Base-by-base conservation (phyloP, 352 stramenopile species). In the Globisporangium middletonii region DNA sequence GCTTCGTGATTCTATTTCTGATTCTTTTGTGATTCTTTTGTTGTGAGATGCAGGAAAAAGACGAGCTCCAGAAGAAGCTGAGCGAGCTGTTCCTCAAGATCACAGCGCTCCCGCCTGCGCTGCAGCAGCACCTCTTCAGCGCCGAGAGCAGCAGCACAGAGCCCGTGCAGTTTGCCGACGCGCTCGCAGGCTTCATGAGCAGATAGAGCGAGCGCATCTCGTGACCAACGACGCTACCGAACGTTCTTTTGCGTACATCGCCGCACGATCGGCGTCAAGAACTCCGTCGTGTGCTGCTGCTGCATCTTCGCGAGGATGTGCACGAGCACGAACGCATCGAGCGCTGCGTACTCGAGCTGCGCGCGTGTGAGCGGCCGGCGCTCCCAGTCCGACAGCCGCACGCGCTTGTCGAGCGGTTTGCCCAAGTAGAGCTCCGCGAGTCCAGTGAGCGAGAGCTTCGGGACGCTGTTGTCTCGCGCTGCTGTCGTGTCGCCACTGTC, bases 21-120 rank as follows among this genome's bases (percentile, higher is more conserved):
- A 18, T 56, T 59, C 45, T 35, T 6, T 33, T 9, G 35, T n/a
- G 28, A 30, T 28, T 46, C 11, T 4, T 6, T 13, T 44, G 12
- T 27, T 58, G 12, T 55, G 23, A 13, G 33, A 9, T 57, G 9
- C 27, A 93, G 79, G 84, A 94, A 45, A 90, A 88, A 51, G 75
- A 89, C 19, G 79, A 91, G 56, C 67, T 94, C 9, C 84, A 91
- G 65, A 88, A 83, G 57, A 83, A 85, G 46, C 67, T 92, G 13
- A 87, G 79, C 63, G 78, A 88, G 23, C 83, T 94, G 60, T 86
- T 91, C 48, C 63, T 92, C 16, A 82, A 83, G 42, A 73, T 91
- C 41, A 88, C 79, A 23, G 69, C 82, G 16, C 62, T 94, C 19
- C 84, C 84, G 26, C 64, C 77, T 0, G 55, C 73, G 13, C n/a